These are phyloP conservation scores for Fusarium compactum DNA, from an alignment of 2,329 filamentous ascomycete genomes.

Conservation along the genomic window DNA sequence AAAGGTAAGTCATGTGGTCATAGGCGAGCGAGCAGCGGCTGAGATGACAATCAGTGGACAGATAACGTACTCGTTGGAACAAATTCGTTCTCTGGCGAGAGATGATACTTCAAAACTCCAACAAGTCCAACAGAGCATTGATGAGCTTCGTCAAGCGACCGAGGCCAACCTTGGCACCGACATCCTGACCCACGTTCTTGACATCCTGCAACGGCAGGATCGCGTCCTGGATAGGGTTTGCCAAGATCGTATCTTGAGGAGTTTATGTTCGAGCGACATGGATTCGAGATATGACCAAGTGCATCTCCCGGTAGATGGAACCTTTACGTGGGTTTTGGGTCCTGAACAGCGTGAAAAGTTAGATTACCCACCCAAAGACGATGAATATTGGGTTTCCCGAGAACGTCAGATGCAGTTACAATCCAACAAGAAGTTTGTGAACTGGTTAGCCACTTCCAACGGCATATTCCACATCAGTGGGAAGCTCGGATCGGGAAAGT, in stretches of 20 bases:
- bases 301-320: neutral
- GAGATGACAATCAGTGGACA: accelerated
- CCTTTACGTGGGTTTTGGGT: neutral
- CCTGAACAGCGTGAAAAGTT: accelerated
- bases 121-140: accelerated
- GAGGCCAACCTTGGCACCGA: neutral
- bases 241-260: neutral
- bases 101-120: accelerated
- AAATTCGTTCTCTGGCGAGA: accelerated
- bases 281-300: neutral
- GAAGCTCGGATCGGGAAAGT: neutral
- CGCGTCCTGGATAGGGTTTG: neutral
- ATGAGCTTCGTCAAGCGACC: neutral
- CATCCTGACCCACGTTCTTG: accelerated
- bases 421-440: neutral
- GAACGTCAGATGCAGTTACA: neutral
- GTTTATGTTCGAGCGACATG: neutral
- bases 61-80: accelerated
- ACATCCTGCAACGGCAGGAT: neutral
- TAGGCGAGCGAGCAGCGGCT: accelerated
- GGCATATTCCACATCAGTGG: neutral
- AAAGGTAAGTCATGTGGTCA: neutral
- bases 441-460: neutral
- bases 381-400: too few species aligned
- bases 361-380: accelerated